phyloP scores from a whole-genome alignment of 2,329 filamentous ascomycete genomes.

The Penicillium sp. region DNA sequence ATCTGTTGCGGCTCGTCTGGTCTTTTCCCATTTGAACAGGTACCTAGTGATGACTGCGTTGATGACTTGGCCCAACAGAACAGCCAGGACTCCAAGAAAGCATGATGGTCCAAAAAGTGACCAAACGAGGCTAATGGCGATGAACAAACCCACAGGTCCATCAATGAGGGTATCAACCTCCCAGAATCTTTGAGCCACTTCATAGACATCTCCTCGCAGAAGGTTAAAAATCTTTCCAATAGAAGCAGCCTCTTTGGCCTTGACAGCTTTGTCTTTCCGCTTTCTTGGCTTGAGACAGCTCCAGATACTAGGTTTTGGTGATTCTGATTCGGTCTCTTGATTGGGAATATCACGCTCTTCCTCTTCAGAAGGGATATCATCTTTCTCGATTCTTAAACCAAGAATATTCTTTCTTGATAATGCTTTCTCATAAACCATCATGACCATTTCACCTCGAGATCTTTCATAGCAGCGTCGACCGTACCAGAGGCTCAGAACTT shows the following conservation, averaged over 20 bases:
- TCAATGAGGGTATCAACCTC: slow-evolving; percentile 76
- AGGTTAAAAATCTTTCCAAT: slow-evolving; percentile 91
- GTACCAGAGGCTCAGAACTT: slow-evolving; percentile 75
- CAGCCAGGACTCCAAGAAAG: slow-evolving; percentile 69
- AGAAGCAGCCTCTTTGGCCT: slow-evolving; percentile 63
- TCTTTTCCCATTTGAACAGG: slow-evolving; percentile 68
- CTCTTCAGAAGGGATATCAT: slow-evolving; percentile 5
- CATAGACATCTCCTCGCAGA: slow-evolving; percentile 60
- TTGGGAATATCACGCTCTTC: slow-evolving; percentile 11
- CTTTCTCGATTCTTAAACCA: slow-evolving; percentile 29
- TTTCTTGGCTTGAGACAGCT: slow-evolving; percentile 26
- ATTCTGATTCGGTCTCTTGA: slow-evolving; percentile 6
- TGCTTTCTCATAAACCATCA: slow-evolving; percentile 79
- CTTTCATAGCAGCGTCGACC: slow-evolving; percentile 81
- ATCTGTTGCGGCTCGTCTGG: slow-evolving; percentile 73
- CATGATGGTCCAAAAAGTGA: slow-evolving; percentile 78
- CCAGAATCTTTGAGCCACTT: slow-evolving; percentile 66
- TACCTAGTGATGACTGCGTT: slow-evolving; percentile 68
- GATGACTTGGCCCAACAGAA: slow-evolving; percentile 66
- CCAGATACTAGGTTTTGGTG: slow-evolving; percentile 22
- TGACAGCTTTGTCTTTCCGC: slow-evolving; percentile 27
- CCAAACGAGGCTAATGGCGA: slow-evolving; percentile 74
- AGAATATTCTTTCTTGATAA: slow-evolving; percentile 63
- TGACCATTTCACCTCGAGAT: slow-evolving; percentile 81
- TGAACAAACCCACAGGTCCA: slow-evolving; percentile 72